A percentile compares a stretch with the other conserved stretches of the same genome.
These are phyloP conservation scores for Auriscalpium microsporum DNA, from an alignment of 768 basidiomycete species.

Conservation along the genomic window DNA sequence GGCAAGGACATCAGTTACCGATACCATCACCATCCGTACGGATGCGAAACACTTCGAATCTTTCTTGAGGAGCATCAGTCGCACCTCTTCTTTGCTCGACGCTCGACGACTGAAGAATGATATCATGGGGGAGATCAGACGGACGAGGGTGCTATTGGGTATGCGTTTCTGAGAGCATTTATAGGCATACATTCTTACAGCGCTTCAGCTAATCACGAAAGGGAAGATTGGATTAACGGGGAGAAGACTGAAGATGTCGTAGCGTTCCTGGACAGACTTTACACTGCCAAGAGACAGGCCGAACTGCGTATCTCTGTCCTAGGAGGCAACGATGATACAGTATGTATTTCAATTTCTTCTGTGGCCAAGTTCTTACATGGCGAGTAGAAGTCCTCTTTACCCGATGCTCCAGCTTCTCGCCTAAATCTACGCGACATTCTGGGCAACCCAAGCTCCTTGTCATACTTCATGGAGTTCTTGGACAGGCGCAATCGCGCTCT, in stretches of 20 bases:
- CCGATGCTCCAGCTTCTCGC: conserved; percentile 32
- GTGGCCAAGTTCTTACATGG: not conserved
- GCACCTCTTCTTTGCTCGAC: conserved; percentile 77
- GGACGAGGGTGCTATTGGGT: conserved; percentile 71
- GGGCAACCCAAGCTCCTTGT: conserved; percentile 80
- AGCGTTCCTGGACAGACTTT: conserved; percentile 79
- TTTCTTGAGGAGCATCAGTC: conserved; percentile 78
- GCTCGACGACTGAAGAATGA: conserved; percentile 89
- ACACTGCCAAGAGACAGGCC: conserved; percentile 80
- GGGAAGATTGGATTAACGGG: conserved; percentile 83
- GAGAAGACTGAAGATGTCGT: conserved; percentile 79
- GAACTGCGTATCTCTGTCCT: conserved; percentile 80
- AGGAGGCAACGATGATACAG: conserved; percentile 61
- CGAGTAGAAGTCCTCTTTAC: conserved; percentile 30
- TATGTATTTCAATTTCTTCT: conserved; percentile 24
- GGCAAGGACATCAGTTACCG: conserved; percentile 37
- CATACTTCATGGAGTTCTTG: conserved; percentile 98
- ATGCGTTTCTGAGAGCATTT: conserved; percentile 9
- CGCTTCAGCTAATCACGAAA: conserved; percentile 56
- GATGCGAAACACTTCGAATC: conserved; percentile 81
- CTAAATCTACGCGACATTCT: conserved; percentile 73
- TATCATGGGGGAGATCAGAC: conserved; percentile 82
- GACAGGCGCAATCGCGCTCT: conserved; percentile 78
- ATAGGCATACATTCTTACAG: conserved; percentile 26
- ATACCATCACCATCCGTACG: conserved; percentile 76